Evolutionary conservation across 441 rosid species (phyloP).

Genomic region (Mallotus japonicus): DNA sequence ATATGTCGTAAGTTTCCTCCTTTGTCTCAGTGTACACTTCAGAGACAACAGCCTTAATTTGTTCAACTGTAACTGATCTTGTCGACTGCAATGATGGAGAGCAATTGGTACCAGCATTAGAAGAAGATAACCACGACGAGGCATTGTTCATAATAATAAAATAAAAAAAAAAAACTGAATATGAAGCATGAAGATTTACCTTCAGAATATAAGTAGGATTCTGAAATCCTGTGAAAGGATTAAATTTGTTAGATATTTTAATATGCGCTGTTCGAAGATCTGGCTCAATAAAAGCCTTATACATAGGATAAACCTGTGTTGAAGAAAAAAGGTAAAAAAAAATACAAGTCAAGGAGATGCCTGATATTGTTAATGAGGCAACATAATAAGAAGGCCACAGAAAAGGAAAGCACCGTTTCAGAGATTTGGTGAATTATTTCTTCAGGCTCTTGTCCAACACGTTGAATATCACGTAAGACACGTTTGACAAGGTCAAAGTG

Average conservation of each 20-base stretch:
- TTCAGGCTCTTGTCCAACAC: slow-evolving; percentile 97
- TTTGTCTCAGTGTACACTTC: slow-evolving; percentile 55
- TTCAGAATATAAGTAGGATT: slow-evolving; percentile 85
- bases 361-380: slow-evolving; percentile 12
- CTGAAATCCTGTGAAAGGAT: slow-evolving; percentile 97
- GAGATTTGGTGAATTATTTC: slow-evolving; percentile 96
- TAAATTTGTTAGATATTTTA: slow-evolving; percentile 88
- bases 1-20: slow-evolving; percentile 97
- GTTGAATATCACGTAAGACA: slow-evolving; percentile 94
- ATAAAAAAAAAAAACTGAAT: slow-evolving; percentile 10
- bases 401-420: slow-evolving; percentile 65
- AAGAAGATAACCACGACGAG: slow-evolving; percentile 13
- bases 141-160: background rate
- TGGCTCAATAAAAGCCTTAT: slow-evolving; percentile 98
- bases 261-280: slow-evolving; percentile 95
- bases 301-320: slow-evolving; percentile 90
- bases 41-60: slow-evolving; percentile 68
- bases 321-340: background rate
- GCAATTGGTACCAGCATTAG: slow-evolving; percentile 24
- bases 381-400: slow-evolving; percentile 16
- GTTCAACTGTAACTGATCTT: slow-evolving; percentile 65
- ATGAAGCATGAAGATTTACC: slow-evolving; percentile 35
- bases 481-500: slow-evolving; percentile 97
- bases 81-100: slow-evolving; percentile 62
- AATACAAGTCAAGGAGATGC: slow-evolving; percentile 4